Evolutionary conservation across 345 rosid genomes (phyloP).

Genomic region (Rhodomyrtus tomentosa): DNA sequence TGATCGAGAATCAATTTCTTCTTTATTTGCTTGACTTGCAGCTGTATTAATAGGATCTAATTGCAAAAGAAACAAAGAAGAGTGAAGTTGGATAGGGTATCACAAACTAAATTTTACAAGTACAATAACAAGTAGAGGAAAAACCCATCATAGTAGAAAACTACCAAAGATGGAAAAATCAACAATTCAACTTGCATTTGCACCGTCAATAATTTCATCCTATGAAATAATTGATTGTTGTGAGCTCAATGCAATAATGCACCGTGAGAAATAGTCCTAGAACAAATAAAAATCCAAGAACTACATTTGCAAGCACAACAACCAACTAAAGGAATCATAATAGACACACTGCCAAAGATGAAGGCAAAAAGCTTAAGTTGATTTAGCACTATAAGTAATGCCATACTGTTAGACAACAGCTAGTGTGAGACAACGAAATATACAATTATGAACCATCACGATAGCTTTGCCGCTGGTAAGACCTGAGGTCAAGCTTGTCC

Average conservation of each 20-base stretch:
- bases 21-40: constrained; percentile 44
- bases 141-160: neutral
- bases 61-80: constrained; percentile 6
- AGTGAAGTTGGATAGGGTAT: neutral
- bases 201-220: neutral
- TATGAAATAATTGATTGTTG: neutral
- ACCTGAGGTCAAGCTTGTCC: neutral
- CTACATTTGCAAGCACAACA: neutral
- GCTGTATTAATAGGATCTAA: constrained; percentile 47
- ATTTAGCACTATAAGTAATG: neutral
- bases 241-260: neutral
- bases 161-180: neutral
- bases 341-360: neutral
- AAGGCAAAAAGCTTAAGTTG: neutral
- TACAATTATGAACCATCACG: neutral
- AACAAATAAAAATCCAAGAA: neutral
- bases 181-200: neutral
- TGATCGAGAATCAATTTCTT: constrained; percentile 70
- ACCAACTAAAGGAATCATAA: neutral
- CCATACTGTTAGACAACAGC: neutral
- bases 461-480: neutral
- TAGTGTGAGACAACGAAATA: neutral
- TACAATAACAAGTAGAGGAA: neutral
- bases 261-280: neutral
- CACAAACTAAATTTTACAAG: neutral